phyloP scores from a whole-genome alignment of 768 basidiomycete genomes.

The Lactarius sp. region DNA sequence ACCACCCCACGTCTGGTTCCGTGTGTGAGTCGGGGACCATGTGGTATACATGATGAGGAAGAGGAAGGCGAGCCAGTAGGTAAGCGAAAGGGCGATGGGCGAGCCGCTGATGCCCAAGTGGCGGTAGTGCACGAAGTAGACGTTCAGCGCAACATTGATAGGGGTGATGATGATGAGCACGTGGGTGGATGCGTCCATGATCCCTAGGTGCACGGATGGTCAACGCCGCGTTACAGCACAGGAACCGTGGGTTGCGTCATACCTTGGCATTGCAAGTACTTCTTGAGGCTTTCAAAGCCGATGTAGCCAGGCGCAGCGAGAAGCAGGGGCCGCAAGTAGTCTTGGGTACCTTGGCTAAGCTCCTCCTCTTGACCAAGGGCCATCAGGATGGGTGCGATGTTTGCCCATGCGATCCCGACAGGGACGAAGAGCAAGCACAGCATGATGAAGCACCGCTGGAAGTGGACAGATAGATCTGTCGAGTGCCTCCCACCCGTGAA shows the following conservation, averaged over 20 bases:
- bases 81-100: slow-evolving; percentile 60
- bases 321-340: slow-evolving; percentile 59
- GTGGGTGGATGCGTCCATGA: slow-evolving; percentile 66
- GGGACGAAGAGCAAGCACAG: slow-evolving; percentile 64
- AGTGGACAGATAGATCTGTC: slow-evolving; percentile 65
- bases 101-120: slow-evolving; percentile 60
- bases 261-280: slow-evolving; percentile 80
- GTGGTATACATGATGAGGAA: slow-evolving; percentile 47
- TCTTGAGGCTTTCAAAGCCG: slow-evolving; percentile 72
- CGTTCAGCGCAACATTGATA: slow-evolving; percentile 56
- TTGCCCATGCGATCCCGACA: slow-evolving; percentile 57
- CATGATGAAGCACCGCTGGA: slow-evolving; percentile 63
- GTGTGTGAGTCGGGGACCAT: slow-evolving; percentile 47
- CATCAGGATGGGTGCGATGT: slow-evolving; percentile 56
- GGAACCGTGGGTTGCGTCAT: background rate
- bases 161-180: slow-evolving; percentile 61
- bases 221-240: background rate
- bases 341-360: slow-evolving; percentile 57
- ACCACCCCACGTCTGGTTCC: slow-evolving; percentile 63
- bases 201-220: slow-evolving; percentile 40
- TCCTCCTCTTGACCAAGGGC: slow-evolving; percentile 54
- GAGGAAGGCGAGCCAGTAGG: slow-evolving; percentile 64
- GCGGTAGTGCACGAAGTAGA: slow-evolving; percentile 60
- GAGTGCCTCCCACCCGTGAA: slow-evolving; percentile 58
- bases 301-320: slow-evolving; percentile 68